Conservation (phyloP, 75 land plant genomes). For the Pinus albicaulis region DNA sequence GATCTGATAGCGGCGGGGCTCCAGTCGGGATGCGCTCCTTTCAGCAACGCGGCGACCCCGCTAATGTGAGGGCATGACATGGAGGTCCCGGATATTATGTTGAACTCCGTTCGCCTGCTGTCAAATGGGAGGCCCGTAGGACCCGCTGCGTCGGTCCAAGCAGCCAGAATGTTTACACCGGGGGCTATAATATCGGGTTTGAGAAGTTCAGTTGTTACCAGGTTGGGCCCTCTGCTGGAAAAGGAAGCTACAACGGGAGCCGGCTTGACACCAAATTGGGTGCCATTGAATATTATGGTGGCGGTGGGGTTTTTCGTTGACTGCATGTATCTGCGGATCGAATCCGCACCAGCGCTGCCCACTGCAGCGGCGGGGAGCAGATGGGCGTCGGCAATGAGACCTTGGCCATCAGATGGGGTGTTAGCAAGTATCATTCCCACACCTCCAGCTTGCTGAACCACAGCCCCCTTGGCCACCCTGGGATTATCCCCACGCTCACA, state of each 20-base stretch:
- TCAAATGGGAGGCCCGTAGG: slow-evolving; percentile 71
- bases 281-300: slow-evolving; percentile 61
- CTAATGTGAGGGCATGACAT: slow-evolving; percentile 95
- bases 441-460: slow-evolving; percentile 69
- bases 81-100: slow-evolving; percentile 87
- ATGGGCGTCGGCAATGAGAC: slow-evolving; percentile 80
- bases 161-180: slow-evolving; percentile 82
- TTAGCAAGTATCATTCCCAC: slow-evolving; percentile 90
- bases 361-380: slow-evolving; percentile 73
- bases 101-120: slow-evolving; percentile 61
- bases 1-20: slow-evolving; percentile 79
- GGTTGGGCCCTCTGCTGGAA: slow-evolving; percentile 86
- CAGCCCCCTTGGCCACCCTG: slow-evolving; percentile 68
- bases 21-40: slow-evolving; percentile 83
- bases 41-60: slow-evolving; percentile 74
- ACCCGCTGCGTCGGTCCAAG: slow-evolving; percentile 77
- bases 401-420: slow-evolving; percentile 75
- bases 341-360: slow-evolving; percentile 46
- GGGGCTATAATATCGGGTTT: slow-evolving; percentile 91
- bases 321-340: slow-evolving; percentile 51
- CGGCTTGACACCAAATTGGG: slow-evolving; percentile 44
- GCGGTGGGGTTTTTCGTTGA: slow-evolving; percentile 37
- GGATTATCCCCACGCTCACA: slow-evolving; percentile 72
- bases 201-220: slow-evolving; percentile 68
- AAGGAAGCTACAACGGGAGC: slow-evolving; percentile 85